Conservation (phyloP, 2,329 filamentous ascomycete species). For the Juglanconis oblonga region DNA sequence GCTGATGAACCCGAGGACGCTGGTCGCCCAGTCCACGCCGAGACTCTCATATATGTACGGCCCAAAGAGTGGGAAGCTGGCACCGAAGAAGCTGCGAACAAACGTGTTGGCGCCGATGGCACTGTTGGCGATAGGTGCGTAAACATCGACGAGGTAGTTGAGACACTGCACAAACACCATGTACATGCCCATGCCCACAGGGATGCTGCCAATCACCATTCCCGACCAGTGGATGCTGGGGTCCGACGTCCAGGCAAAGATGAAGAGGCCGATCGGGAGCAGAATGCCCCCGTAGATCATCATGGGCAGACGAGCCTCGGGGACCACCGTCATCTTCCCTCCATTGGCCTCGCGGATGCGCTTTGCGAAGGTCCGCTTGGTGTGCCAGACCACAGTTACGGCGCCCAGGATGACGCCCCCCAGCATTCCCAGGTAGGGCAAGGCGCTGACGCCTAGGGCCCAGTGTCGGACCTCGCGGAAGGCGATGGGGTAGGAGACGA, state of each 20-base stretch:
- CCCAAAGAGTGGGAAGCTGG: slow-evolving; percentile 57
- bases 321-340: not conserved
- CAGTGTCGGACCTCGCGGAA: not conserved
- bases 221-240: slow-evolving; percentile 50
- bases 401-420: slow-evolving; percentile 30
- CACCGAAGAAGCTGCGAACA: slow-evolving; percentile 54
- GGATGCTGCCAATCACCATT: slow-evolving; percentile 29
- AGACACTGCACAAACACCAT: slow-evolving; percentile 52
- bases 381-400: slow-evolving; percentile 25
- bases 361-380: not conserved
- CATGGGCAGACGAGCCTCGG: slow-evolving; percentile 61
- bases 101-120: slow-evolving; percentile 57
- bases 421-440: slow-evolving; percentile 36
- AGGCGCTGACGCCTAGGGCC: slow-evolving; percentile 5
- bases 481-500: slow-evolving; percentile 1
- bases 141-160: slow-evolving; percentile 55
- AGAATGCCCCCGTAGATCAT: slow-evolving; percentile 60
- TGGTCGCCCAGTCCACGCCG: slow-evolving; percentile 33
- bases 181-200: slow-evolving; percentile 37
- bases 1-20: slow-evolving; percentile 29
- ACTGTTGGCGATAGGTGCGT: slow-evolving; percentile 56
- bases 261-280: slow-evolving; percentile 64
- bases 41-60: slow-evolving; percentile 28
- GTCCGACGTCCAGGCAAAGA: slow-evolving; percentile 66
- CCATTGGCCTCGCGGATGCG: not conserved